phyloP scores from a whole-genome alignment of 129 eudicot species.

The Silybum marianum region DNA sequence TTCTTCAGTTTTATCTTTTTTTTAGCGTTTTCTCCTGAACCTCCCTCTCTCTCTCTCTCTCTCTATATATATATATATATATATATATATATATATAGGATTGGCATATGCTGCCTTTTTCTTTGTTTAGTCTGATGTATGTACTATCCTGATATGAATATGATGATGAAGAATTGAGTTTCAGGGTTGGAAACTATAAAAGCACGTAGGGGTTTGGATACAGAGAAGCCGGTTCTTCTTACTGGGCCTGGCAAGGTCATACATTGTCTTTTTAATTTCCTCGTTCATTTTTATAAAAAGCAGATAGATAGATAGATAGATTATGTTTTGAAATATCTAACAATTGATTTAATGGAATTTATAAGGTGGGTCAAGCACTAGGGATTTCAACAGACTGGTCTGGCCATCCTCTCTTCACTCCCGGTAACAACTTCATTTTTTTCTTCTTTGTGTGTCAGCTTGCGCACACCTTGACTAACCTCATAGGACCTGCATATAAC shows the following conservation, averaged over 20 bases:
- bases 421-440: conserved; percentile 48
- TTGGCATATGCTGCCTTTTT: no score
- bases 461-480: background rate
- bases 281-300: background rate
- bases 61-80: no score
- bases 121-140: no score
- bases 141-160: background rate
- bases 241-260: conserved; percentile 95
- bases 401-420: conserved; percentile 69
- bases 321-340: background rate
- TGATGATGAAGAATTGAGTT: background rate
- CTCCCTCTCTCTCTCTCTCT: no score
- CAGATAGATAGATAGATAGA: no score
- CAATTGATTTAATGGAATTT: background rate
- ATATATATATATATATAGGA: no score
- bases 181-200: conserved; percentile 88
- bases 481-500: background rate
- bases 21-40: no score
- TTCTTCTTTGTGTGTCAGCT: no score
- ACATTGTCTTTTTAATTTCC: background rate
- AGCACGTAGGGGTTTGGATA: conserved; percentile 70
- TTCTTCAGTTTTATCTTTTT: no score
- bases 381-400: conserved; percentile 92
- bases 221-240: conserved; percentile 90
- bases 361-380: conserved; percentile 85